phyloP scores from a whole-genome alignment of 169 alveolate species.

The Neospora caninum region DNA sequence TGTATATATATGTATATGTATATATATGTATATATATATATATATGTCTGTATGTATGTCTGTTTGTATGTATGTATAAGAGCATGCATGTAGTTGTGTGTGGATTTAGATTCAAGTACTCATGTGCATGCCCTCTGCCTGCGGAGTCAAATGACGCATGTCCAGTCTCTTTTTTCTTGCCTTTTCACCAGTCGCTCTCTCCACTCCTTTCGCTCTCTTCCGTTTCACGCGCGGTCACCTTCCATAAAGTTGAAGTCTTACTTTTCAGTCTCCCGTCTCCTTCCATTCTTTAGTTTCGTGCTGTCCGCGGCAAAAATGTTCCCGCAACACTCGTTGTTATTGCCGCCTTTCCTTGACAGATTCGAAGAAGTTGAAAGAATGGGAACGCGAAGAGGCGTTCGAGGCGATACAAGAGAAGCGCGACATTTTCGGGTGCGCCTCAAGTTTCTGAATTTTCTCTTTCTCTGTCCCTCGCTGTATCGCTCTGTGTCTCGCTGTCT shows the following conservation, averaged over 20 bases:
- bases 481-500: not conserved
- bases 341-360: constrained; percentile 77
- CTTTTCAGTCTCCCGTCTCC: too few species aligned
- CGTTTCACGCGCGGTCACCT: too few species aligned
- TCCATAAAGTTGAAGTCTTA: too few species aligned
- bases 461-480: not conserved
- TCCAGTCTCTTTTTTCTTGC: too few species aligned
- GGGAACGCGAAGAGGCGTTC: constrained; percentile 84
- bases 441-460: not conserved
- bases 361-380: constrained; percentile 88
- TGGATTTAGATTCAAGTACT: not conserved
- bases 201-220: too few species aligned
- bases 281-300: too few species aligned
- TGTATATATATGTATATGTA: not conserved
- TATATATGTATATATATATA: not conserved
- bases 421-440: constrained; percentile 80
- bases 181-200: too few species aligned
- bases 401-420: constrained; percentile 74
- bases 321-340: too few species aligned
- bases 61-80: not conserved
- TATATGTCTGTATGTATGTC: not conserved
- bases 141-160: too few species aligned
- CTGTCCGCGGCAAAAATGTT: too few species aligned
- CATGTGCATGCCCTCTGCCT: too few species aligned
- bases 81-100: not conserved